Conservation (phyloP, 352 stramenopile species). For the Phytophthora agathidicida region DNA sequence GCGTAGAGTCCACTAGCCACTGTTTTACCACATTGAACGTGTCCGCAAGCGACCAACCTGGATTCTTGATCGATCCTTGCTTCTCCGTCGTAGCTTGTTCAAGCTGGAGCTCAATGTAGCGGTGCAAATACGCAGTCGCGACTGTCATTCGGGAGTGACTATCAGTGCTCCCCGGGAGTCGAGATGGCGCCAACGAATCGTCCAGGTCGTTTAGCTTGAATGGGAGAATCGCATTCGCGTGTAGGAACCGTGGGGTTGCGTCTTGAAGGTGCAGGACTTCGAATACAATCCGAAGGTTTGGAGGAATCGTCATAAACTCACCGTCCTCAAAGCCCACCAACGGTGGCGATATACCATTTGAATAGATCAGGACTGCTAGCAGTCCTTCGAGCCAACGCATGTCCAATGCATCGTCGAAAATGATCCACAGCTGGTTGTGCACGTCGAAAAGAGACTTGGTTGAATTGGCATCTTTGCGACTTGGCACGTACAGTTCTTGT, state of each 20-base stretch:
- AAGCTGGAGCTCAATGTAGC: constrained; percentile 24
- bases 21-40: constrained; percentile 22
- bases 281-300: constrained; percentile 70
- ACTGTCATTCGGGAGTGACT: background rate
- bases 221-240: constrained; percentile 34
- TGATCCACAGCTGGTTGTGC: constrained; percentile 43
- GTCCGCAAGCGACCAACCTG: constrained; percentile 2
- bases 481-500: constrained; percentile 30
- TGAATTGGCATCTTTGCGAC: background rate
- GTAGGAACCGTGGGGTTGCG: constrained; percentile 41
- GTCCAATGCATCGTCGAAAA: constrained; percentile 52
- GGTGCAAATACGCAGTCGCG: constrained; percentile 28
- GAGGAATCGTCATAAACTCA: constrained; percentile 63
- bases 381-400: constrained; percentile 50
- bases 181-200: background rate
- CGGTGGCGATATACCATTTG: background rate
- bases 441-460: constrained; percentile 7
- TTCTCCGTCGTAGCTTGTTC: background rate
- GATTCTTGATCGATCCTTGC: background rate
- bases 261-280: constrained; percentile 49
- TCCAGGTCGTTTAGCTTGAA: constrained; percentile 6
- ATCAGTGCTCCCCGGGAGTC: background rate
- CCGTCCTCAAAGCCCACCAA: constrained; percentile 45
- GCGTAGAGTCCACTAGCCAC: constrained; percentile 15
- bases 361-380: constrained; percentile 28